Conservation (phyloP, 345 rosid species). For the Eucalyptus sideroxylon region DNA sequence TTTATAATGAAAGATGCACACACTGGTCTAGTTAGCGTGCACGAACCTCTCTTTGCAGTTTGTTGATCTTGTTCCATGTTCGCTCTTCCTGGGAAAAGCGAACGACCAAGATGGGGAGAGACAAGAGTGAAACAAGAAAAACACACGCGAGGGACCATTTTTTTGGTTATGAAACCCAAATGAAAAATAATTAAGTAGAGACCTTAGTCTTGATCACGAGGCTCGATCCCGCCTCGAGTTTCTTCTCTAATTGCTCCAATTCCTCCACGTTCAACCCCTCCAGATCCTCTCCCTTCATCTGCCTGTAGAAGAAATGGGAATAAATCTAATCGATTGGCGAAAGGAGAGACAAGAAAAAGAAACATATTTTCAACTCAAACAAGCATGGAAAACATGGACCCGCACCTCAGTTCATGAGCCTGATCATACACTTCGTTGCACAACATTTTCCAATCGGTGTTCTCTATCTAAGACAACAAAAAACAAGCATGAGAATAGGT, state of each 20-base stretch:
- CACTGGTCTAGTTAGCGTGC: background rate
- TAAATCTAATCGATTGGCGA: background rate
- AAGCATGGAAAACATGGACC: background rate
- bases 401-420: too few relatives aligned
- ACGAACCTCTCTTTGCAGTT: background rate
- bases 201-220: background rate
- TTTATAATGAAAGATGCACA: background rate
- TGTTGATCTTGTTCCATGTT: background rate
- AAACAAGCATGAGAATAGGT: too few relatives aligned
- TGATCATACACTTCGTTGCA: too few relatives aligned
- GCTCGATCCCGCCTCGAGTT: background rate
- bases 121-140: background rate
- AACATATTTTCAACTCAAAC: background rate
- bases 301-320: background rate
- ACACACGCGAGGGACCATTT: background rate
- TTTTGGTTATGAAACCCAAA: background rate
- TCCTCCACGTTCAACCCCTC: constrained; percentile 3
- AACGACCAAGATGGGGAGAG: background rate
- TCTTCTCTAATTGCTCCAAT: constrained; percentile 2
- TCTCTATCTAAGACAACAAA: too few relatives aligned
- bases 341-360: background rate
- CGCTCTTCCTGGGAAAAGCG: background rate
- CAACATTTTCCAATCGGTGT: too few relatives aligned
- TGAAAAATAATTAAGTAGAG: background rate
- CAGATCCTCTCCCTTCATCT: constrained; percentile 14